These are phyloP conservation scores for Stephanodiscus triporus DNA, from an alignment of 108 stramenopile genomes.

Conservation along the genomic window DNA sequence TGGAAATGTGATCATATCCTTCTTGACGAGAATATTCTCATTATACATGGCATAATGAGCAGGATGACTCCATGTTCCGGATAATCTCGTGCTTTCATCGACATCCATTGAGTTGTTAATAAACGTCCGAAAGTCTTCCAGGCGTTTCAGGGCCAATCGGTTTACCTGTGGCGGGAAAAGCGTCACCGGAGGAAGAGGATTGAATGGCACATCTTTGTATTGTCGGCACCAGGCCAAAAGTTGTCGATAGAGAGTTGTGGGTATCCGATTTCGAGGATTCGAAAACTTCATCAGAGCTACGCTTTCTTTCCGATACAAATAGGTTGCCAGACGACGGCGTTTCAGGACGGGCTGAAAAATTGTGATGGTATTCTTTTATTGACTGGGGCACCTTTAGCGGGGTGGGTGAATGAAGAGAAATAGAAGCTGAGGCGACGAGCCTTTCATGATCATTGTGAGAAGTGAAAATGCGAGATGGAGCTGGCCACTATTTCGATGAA, in stretches of 20 bases:
- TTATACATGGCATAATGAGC: conserved; percentile 50
- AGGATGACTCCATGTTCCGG: conserved; percentile 26
- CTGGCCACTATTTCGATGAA: too few species aligned
- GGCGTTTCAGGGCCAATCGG: conserved; percentile 31
- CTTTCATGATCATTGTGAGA: too few species aligned
- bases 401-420: background rate
- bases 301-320: background rate
- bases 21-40: conserved; percentile 43
- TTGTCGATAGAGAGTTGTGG: conserved; percentile 73
- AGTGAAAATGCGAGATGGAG: too few species aligned
- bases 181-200: conserved; percentile 67
- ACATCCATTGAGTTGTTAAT: conserved; percentile 18
- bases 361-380: background rate
- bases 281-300: background rate
- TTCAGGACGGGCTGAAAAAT: background rate
- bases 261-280: conserved; percentile 33
- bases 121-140: conserved; percentile 38
- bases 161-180: conserved; percentile 63
- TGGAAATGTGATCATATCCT: conserved; percentile 55
- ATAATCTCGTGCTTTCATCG: background rate
- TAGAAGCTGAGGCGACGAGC: too few species aligned
- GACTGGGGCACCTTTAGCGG: background rate
- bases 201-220: conserved; percentile 59
- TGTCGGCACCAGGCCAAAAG: conserved; percentile 69
- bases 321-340: background rate